Conservation (phyloP, 805 yeast genomes). For the Jamesozyma spencerorum region DNA sequence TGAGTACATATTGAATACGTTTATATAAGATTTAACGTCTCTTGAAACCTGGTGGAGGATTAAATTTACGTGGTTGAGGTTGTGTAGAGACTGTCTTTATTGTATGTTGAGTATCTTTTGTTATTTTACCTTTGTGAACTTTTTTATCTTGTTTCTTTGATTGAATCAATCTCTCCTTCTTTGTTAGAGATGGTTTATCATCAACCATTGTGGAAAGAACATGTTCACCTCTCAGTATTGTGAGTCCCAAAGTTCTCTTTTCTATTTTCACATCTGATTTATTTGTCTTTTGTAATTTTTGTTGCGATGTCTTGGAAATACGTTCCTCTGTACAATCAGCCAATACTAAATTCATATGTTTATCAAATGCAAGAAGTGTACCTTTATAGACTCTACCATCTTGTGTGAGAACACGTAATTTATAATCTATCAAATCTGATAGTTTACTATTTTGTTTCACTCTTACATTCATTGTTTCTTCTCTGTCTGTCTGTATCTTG, state of each 20-base stretch:
- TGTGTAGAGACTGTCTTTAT: constrained; percentile 10
- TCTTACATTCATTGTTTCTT: constrained; percentile 1
- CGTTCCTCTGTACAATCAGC: constrained; percentile 80
- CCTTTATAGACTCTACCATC: constrained; percentile 78
- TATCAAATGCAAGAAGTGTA: constrained; percentile 77
- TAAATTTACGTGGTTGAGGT: constrained; percentile 31
- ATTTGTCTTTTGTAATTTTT: constrained; percentile 19
- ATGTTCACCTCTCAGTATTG: constrained; percentile 81
- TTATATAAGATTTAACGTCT: constrained; percentile 9
- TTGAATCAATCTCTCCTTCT: constrained; percentile 29
- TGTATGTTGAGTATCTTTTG: constrained; percentile 1
- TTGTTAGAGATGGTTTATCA: constrained; percentile 46
- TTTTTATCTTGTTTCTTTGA: constrained; percentile 30
- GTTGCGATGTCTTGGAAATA: constrained; percentile 47
- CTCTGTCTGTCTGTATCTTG: too few relatives aligned
- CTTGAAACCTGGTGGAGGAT: constrained; percentile 41
- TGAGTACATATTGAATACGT: neutral
- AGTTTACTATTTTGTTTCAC: constrained; percentile 24
- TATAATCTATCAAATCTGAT: constrained; percentile 61
- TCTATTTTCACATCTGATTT: constrained; percentile 44
- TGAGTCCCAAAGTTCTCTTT: constrained; percentile 69
- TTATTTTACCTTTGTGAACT: constrained; percentile 23
- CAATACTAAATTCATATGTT: constrained; percentile 77
- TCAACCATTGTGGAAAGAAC: constrained; percentile 56
- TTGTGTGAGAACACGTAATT: constrained; percentile 62